Evolutionary conservation across 1,284 basidiomycete species (phyloP).

Genomic region (Irpex lacteus): DNA sequence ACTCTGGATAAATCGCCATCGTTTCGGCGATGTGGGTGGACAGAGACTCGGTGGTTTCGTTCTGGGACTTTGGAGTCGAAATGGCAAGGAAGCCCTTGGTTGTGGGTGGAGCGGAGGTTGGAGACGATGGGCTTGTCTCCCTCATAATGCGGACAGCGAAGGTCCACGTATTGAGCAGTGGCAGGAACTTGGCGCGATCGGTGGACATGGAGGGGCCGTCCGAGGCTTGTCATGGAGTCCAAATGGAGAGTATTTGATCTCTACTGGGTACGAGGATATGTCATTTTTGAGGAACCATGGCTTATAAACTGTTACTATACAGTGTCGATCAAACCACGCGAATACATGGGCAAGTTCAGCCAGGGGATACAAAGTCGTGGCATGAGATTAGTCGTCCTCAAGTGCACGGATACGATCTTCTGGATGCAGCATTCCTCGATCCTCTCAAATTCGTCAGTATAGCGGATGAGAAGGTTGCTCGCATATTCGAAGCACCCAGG

Average conservation of each 20-base stretch:
- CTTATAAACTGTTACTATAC: background rate
- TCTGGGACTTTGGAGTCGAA: constrained; percentile 74
- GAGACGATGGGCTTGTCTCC: constrained; percentile 70
- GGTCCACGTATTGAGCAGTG: constrained; percentile 47
- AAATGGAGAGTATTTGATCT: constrained; percentile 78
- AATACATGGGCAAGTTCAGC: constrained; percentile 62
- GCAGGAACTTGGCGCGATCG: constrained; percentile 74
- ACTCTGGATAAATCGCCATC: constrained; percentile 86
- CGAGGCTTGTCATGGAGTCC: constrained; percentile 84
- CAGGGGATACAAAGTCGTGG: constrained; percentile 46
- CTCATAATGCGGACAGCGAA: constrained; percentile 11
- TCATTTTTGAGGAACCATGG: too few species aligned
- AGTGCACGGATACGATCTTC: constrained; percentile 91
- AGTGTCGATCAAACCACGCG: constrained; percentile 89
- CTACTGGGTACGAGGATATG: constrained; percentile 59
- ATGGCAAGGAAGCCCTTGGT: constrained; percentile 66
- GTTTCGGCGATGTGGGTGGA: constrained; percentile 91
- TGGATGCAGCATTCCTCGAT: constrained; percentile 77
- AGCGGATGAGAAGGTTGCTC: constrained; percentile 90
- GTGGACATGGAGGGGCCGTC: constrained; percentile 79
- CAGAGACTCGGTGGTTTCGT: constrained; percentile 88
- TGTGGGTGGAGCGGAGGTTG: constrained; percentile 94
- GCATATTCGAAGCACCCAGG: constrained; percentile 86
- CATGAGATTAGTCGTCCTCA: constrained; percentile 89
- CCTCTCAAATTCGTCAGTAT: constrained; percentile 80